phyloP scores from a whole-genome alignment of 257 asterid species.

The Solanum megistacrolobum region DNA sequence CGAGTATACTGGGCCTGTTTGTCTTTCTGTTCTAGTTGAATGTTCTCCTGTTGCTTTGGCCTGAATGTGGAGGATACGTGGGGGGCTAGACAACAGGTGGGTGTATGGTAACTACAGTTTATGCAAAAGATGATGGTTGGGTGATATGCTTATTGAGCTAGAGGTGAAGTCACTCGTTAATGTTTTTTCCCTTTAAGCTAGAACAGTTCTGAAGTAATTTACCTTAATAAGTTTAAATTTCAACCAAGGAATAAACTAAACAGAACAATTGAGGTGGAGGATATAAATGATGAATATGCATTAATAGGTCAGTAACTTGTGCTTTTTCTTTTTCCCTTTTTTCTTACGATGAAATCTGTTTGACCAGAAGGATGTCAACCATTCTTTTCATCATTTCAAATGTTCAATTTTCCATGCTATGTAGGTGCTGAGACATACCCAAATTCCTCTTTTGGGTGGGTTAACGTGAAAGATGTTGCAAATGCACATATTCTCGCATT shows the following conservation, averaged over 20 bases:
- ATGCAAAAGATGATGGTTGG: background rate
- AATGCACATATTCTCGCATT: constrained; percentile 59
- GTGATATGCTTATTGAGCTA: background rate
- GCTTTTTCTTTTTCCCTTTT: background rate
- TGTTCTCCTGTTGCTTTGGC: background rate
- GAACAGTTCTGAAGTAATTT: background rate
- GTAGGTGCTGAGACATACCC: constrained; percentile 59
- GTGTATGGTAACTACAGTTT: background rate
- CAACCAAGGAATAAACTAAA: background rate
- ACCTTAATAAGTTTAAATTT: background rate
- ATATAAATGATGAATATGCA: background rate
- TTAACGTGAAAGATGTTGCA: constrained; percentile 67
- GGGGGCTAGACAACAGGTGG: background rate
- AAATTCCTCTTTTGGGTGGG: constrained; percentile 44
- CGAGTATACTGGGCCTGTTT: background rate
- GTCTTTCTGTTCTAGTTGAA: background rate
- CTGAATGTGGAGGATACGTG: background rate
- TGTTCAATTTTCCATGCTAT: background rate
- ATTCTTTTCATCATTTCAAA: background rate
- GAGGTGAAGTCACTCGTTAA: background rate
- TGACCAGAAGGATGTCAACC: background rate
- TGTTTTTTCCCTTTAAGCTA: background rate
- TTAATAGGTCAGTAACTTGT: too few species aligned
- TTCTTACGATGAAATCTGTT: background rate
- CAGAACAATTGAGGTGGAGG: background rate